These are phyloP conservation scores for Phytopythium chamaehyphon DNA, from an alignment of 352 stramenopile species.

Conservation along the genomic window DNA sequence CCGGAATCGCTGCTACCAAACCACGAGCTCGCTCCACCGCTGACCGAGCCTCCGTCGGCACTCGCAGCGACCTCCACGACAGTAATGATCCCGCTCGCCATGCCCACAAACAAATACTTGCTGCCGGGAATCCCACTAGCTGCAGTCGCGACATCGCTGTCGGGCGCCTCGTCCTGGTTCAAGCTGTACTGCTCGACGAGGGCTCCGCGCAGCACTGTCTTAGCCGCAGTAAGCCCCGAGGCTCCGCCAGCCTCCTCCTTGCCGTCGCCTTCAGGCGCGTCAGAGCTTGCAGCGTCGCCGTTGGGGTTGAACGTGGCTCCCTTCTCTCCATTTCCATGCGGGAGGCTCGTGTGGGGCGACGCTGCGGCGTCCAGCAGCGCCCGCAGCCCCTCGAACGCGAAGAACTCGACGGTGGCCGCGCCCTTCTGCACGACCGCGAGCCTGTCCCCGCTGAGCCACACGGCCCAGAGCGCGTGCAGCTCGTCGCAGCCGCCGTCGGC, in stretches of 20 bases:
- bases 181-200: slow-evolving; percentile 56
- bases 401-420: slow-evolving; percentile 62
- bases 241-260: no score
- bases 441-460: slow-evolving; percentile 49
- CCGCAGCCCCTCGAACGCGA: slow-evolving; percentile 52
- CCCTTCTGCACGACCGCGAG: slow-evolving; percentile 64
- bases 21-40: slow-evolving; percentile 15
- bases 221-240: no score
- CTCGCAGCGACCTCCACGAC: slow-evolving; percentile 47
- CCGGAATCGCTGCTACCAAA: slow-evolving; percentile 18
- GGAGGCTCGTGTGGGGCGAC: slow-evolving; percentile 3
- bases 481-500: slow-evolving; percentile 13
- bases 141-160: slow-evolving; percentile 38
- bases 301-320: slow-evolving; percentile 1
- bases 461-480: slow-evolving; percentile 36
- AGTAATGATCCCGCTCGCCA: slow-evolving; percentile 65
- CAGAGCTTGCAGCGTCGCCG: neutral
- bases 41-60: neutral
- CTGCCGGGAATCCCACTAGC: slow-evolving; percentile 47
- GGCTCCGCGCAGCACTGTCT: slow-evolving; percentile 8
- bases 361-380: slow-evolving; percentile 16
- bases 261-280: no score
- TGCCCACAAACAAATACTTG: slow-evolving; percentile 67
- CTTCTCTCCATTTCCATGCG: neutral
- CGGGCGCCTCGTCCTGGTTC: slow-evolving; percentile 52